These are phyloP conservation scores for Schizophyllum commune DNA, from an alignment of 1,284 basidiomycete genomes.

Conservation along the genomic window DNA sequence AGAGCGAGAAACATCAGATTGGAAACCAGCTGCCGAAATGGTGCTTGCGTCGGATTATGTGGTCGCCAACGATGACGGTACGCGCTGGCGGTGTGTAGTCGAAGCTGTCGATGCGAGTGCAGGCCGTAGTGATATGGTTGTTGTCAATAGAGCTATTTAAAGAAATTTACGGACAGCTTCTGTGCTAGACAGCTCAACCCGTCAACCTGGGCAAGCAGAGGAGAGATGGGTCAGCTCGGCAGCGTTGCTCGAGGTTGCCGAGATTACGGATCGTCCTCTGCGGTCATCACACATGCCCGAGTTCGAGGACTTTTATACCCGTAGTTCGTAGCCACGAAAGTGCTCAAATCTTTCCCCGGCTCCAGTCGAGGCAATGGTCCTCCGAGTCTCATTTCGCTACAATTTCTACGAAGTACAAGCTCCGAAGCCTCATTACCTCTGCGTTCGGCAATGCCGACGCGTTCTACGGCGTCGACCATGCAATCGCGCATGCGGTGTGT, in stretches of 20 bases:
- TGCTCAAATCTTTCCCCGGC: slow-evolving; percentile 37
- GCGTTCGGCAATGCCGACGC: slow-evolving; percentile 17
- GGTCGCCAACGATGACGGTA: slow-evolving; percentile 93
- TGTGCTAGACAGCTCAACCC: slow-evolving; percentile 53
- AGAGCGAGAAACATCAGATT: slow-evolving; percentile 96
- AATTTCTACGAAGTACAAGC: slow-evolving; percentile 42
- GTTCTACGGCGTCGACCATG: slow-evolving; percentile 12
- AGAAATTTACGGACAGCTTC: slow-evolving; percentile 79
- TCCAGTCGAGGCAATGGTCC: slow-evolving; percentile 32
- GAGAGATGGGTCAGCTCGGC: slow-evolving; percentile 81
- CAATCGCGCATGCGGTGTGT: slow-evolving; percentile 22
- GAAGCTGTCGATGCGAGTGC: slow-evolving; percentile 75
- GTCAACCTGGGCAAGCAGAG: slow-evolving; percentile 41
- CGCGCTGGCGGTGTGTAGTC: slow-evolving; percentile 93
- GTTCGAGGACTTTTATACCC: slow-evolving; percentile 37
- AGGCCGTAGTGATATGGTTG: background rate
- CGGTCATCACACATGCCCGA: slow-evolving; percentile 60
- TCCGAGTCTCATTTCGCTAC: slow-evolving; percentile 35
- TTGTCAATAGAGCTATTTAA: slow-evolving; percentile 28
- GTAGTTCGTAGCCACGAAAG: slow-evolving; percentile 40
- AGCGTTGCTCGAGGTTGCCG: slow-evolving; percentile 48
- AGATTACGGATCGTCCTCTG: slow-evolving; percentile 33
- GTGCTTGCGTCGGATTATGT: slow-evolving; percentile 86
- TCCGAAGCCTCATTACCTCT: slow-evolving; percentile 23
- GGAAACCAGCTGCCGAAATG: slow-evolving; percentile 82